These are phyloP conservation scores for Hypomyces perniciosus DNA, from an alignment of 2,329 filamentous ascomycete genomes.

Conservation along the genomic window DNA sequence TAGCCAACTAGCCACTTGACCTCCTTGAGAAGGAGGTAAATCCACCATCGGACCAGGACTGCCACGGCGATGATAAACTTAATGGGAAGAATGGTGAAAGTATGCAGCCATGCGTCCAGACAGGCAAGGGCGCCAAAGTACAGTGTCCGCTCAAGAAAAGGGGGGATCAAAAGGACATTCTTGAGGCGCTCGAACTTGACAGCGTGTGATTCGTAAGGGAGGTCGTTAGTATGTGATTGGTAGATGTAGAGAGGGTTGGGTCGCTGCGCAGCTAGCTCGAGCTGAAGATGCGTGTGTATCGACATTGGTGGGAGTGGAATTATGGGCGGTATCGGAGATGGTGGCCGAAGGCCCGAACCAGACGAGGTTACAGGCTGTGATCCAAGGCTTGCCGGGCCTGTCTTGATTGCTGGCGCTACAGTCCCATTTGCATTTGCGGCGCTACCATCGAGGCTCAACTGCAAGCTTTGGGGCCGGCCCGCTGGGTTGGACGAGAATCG, in stretches of 20 bases:
- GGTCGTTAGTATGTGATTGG: constrained; percentile 49
- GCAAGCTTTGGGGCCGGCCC: constrained; percentile 37
- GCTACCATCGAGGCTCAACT: constrained; percentile 33
- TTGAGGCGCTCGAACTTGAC: constrained; percentile 87
- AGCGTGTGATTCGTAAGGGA: constrained; percentile 84
- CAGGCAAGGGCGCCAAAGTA: constrained; percentile 87
- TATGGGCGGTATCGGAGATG: constrained; percentile 46
- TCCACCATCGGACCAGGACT: constrained; percentile 75
- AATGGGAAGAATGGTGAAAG: constrained; percentile 89
- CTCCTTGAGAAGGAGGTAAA: constrained; percentile 65
- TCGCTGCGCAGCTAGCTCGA: constrained; percentile 56
- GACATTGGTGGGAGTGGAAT: constrained; percentile 63
- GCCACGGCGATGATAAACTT: constrained; percentile 76
- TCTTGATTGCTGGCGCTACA: constrained; percentile 19
- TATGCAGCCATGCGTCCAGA: constrained; percentile 93
- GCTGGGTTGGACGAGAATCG: constrained; percentile 46
- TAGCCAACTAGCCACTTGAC: constrained; percentile 65
- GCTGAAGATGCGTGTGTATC: constrained; percentile 57
- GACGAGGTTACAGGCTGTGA: constrained; percentile 14
- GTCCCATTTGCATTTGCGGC: constrained; percentile 10
- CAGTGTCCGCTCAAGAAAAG: constrained; percentile 75
- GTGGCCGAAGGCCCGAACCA: constrained; percentile 26
- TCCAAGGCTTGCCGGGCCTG: constrained; percentile 19
- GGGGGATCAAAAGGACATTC: constrained; percentile 80
- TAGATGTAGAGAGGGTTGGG: constrained; percentile 63